Evolutionary conservation across 192 early-diverging fungal genomes (phyloP).

Genomic region (Gorgonomyces haynaldii): DNA sequence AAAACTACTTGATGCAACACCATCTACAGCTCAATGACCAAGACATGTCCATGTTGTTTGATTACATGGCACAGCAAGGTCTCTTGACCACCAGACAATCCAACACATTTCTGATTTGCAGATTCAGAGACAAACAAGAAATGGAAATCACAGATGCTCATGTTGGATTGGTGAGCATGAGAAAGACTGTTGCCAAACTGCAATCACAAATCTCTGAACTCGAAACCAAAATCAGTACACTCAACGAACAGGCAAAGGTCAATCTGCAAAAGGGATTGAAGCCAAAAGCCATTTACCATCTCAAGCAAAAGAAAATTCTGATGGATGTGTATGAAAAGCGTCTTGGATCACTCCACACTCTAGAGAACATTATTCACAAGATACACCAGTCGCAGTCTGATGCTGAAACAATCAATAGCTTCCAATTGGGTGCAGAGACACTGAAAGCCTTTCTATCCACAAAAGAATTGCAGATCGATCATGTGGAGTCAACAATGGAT

Average conservation of each 20-base stretch:
- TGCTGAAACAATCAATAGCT: not conserved
- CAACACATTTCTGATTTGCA: not conserved
- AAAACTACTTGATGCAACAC: too few species aligned
- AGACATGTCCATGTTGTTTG: too few species aligned
- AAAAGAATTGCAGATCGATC: not conserved
- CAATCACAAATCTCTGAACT: not conserved
- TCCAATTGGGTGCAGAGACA: not conserved
- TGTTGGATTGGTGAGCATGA: not conserved
- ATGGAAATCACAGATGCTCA: not conserved
- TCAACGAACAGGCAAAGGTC: not conserved
- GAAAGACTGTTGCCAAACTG: not conserved
- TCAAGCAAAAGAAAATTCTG: constrained; percentile 1
- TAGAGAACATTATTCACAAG: constrained; percentile 1
- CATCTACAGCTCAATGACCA: too few species aligned
- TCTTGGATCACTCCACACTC: not conserved
- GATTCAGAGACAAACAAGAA: not conserved
- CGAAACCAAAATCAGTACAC: not conserved
- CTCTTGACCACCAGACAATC: not conserved
- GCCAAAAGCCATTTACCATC: not conserved
- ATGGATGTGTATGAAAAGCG: not conserved
- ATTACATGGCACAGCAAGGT: not conserved
- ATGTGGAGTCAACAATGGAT: constrained; percentile 1
- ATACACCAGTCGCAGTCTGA: not conserved
- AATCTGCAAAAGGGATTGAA: not conserved
- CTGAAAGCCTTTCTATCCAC: not conserved